These are phyloP conservation scores for Chloropicon primus DNA, from an alignment of 139 green algal species.

Conservation along the genomic window DNA sequence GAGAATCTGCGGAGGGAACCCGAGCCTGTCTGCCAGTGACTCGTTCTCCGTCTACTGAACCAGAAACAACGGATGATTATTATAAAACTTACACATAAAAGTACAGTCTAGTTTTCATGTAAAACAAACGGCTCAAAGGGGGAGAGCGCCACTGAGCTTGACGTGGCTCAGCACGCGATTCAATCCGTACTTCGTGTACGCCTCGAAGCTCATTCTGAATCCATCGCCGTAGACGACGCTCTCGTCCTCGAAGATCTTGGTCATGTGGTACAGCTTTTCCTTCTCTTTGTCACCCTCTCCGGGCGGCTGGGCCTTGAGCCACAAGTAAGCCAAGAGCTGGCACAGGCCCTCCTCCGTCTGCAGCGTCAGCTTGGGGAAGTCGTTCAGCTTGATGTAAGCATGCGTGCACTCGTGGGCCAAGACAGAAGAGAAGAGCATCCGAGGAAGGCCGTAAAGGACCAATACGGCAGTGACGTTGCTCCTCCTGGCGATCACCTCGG, in stretches of 20 bases:
- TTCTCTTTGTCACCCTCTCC: neutral
- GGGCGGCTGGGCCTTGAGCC: constrained; percentile 30
- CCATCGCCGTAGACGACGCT: constrained; percentile 74
- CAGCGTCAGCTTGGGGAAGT: constrained; percentile 34
- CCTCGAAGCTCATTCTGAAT: constrained; percentile 58
- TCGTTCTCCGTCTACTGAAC: neutral
- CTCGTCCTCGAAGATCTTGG: constrained; percentile 69
- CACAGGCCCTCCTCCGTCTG: constrained; percentile 78
- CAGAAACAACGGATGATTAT: too few species aligned
- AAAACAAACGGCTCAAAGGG: neutral
- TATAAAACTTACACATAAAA: too few species aligned
- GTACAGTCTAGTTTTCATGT: too few species aligned
- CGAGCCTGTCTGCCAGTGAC: neutral
- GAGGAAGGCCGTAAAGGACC: constrained; percentile 73
- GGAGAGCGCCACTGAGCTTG: neutral
- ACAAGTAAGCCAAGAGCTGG: constrained; percentile 84
- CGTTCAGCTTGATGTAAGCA: constrained; percentile 62
- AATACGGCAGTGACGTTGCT: constrained; percentile 60
- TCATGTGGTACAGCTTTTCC: constrained; percentile 6
- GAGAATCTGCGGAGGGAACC: neutral
- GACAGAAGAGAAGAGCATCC: constrained; percentile 64
- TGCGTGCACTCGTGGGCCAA: constrained; percentile 88
- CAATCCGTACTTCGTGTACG: constrained; percentile 47
- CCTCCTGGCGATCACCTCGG: neutral
- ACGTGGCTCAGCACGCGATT: constrained; percentile 34